Evolutionary conservation across 805 yeast species (phyloP).

Genomic region (Sugiyamaella lignohabitans): DNA sequence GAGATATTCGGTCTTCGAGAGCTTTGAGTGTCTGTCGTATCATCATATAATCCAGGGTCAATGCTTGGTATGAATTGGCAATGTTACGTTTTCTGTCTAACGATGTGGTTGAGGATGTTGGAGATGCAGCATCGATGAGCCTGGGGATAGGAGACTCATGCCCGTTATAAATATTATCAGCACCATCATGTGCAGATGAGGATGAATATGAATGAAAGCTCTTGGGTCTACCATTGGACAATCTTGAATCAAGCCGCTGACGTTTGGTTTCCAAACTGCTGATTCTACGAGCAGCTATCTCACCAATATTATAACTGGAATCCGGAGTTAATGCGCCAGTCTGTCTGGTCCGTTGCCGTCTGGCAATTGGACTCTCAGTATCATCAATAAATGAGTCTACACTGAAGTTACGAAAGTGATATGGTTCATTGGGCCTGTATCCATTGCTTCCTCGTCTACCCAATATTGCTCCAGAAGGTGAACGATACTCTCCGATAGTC

Average conservation of each 20-base stretch:
- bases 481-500: too few relatives aligned
- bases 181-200: not conserved
- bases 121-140: not conserved
- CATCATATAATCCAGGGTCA: conserved; percentile 18
- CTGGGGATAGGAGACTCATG: not conserved
- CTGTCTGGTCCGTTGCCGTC: conserved; percentile 8
- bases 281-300: conserved; percentile 4
- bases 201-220: not conserved
- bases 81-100: not conserved
- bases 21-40: conserved; percentile 14
- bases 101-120: not conserved
- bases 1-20: conserved; percentile 15
- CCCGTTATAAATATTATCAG: not conserved
- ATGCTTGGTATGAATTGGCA: conserved; percentile 9
- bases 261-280: conserved; percentile 5
- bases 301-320: conserved; percentile 5
- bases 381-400: conserved; percentile 4
- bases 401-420: not conserved
- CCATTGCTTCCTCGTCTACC: too few relatives aligned
- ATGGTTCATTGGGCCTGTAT: too few relatives aligned
- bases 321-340: conserved; percentile 7
- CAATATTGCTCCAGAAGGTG: too few relatives aligned
- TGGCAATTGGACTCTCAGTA: conserved; percentile 11
- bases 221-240: not conserved
- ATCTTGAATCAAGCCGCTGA: conserved; percentile 2